Conservation (phyloP, 371 early-diverging fungal genomes). For the Lichtheimia ornata region DNA sequence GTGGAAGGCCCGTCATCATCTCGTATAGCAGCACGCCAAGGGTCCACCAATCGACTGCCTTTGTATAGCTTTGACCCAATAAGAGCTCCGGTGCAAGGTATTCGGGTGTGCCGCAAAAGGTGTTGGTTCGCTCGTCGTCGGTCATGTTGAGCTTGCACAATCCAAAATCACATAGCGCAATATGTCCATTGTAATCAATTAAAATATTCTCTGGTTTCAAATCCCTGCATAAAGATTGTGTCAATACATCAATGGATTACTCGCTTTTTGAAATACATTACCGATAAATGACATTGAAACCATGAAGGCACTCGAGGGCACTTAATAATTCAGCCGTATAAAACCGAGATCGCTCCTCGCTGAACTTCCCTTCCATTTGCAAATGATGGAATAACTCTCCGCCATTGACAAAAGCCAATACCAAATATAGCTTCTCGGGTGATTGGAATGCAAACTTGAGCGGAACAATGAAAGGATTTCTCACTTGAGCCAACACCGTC, state of each 20-base stretch:
- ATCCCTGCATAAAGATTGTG: conserved; percentile 58
- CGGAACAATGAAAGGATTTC: conserved; percentile 87
- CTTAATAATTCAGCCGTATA: conserved; percentile 77
- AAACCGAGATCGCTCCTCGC: conserved; percentile 66
- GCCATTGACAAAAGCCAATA: conserved; percentile 91
- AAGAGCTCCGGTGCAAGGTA: conserved; percentile 98
- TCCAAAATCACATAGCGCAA: conserved; percentile 97
- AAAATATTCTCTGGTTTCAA: conserved; percentile 97
- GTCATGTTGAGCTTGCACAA: conserved; percentile 96
- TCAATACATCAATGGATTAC: not conserved
- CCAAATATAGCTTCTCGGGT: conserved; percentile 84
- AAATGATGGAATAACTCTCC: conserved; percentile 95
- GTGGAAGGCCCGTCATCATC: conserved; percentile 93
- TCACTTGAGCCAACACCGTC: conserved; percentile 80
- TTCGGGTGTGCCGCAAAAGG: conserved; percentile 99
- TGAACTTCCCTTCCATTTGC: conserved; percentile 75
- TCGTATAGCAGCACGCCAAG: conserved; percentile 96
- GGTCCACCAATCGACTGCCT: conserved; percentile 97
- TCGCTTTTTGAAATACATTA: conserved; percentile 14
- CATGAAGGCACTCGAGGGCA: conserved; percentile 88
- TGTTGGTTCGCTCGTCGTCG: conserved; percentile 89
- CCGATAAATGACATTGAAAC: conserved; percentile 85
- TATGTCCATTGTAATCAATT: conserved; percentile 93
- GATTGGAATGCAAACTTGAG: conserved; percentile 89
- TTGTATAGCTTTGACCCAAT: conserved; percentile 91